phyloP scores from a whole-genome alignment of 805 yeast species.

The Kodamaea nitidulidarum region DNA sequence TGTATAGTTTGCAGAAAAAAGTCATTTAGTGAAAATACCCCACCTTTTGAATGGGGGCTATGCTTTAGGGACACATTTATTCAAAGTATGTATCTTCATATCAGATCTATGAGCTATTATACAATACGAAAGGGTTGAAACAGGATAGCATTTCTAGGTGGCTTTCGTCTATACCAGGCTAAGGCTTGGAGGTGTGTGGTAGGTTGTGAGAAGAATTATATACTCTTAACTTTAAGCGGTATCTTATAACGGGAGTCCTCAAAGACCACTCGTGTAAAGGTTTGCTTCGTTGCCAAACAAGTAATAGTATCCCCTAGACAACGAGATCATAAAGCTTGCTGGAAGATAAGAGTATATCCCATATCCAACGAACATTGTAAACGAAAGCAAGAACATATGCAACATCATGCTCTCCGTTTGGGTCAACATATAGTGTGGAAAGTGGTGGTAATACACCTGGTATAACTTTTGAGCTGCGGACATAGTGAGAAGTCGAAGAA shows the following conservation, averaged over 20 bases:
- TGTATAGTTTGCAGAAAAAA: no score
- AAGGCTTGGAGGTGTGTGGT: no score
- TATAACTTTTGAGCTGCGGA: slow-evolving; percentile 8
- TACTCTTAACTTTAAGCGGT: no score
- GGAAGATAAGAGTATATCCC: slow-evolving; percentile 26
- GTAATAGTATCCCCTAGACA: slow-evolving; percentile 33
- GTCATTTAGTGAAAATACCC: no score
- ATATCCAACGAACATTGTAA: slow-evolving; percentile 23
- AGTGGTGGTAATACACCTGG: slow-evolving; percentile 37
- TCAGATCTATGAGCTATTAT: background rate
- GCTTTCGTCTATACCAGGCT: no score
- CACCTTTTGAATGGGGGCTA: no score
- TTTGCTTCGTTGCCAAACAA: slow-evolving; percentile 25
- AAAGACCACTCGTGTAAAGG: background rate
- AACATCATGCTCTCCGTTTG: slow-evolving; percentile 32
- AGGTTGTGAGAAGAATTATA: no score
- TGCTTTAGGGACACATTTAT: background rate
- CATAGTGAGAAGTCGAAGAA: slow-evolving; percentile 1
- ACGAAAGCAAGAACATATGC: slow-evolving; percentile 21
- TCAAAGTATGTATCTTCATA: background rate
- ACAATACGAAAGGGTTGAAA: background rate
- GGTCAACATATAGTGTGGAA: slow-evolving; percentile 50
- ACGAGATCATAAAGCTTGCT: slow-evolving; percentile 24
- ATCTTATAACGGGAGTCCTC: background rate
- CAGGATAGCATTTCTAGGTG: no score